These are phyloP conservation scores for Abrus precatorius DNA, from an alignment of 306 rosid species.

Conservation along the genomic window DNA sequence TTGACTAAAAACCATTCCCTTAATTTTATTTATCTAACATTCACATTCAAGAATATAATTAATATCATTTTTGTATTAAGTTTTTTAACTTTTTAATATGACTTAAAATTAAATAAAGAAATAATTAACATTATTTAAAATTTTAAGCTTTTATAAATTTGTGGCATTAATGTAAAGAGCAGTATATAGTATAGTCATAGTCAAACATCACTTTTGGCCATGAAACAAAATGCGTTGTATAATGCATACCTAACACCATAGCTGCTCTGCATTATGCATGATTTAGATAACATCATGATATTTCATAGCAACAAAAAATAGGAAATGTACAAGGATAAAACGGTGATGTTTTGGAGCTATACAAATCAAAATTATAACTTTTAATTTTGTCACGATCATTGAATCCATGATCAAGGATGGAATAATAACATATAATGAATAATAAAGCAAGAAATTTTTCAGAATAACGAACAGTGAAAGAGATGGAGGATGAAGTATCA, in stretches of 20 bases:
- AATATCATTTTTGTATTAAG: too few species aligned
- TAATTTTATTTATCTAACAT: too few species aligned
- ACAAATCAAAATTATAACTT: neutral
- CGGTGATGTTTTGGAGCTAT: slow-evolving; percentile 1
- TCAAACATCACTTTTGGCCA: slow-evolving; percentile 42
- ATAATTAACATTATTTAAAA: neutral
- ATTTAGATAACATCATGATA: neutral
- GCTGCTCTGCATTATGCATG: slow-evolving; percentile 33
- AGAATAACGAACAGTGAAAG: neutral
- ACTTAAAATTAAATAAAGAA: too few species aligned
- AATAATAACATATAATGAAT: neutral
- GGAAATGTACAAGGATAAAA: neutral
- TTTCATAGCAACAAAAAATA: neutral
- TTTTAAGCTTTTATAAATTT: too few species aligned
- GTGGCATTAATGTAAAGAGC: neutral
- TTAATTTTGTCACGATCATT: neutral
- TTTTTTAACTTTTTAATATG: too few species aligned
- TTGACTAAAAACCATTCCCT: neutral
- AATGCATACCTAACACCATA: slow-evolving; percentile 41
- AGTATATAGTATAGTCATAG: slow-evolving; percentile 10
- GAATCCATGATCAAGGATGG: neutral
- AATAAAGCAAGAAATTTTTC: neutral
- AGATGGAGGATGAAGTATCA: neutral
- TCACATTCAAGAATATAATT: too few species aligned
- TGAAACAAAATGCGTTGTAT: slow-evolving; percentile 2